A percentile compares a stretch with the other conserved stretches of the same genome.
Evolutionary conservation across 106 monocot genomes (phyloP).

Genomic region (Platanthera guangdongensis): DNA sequence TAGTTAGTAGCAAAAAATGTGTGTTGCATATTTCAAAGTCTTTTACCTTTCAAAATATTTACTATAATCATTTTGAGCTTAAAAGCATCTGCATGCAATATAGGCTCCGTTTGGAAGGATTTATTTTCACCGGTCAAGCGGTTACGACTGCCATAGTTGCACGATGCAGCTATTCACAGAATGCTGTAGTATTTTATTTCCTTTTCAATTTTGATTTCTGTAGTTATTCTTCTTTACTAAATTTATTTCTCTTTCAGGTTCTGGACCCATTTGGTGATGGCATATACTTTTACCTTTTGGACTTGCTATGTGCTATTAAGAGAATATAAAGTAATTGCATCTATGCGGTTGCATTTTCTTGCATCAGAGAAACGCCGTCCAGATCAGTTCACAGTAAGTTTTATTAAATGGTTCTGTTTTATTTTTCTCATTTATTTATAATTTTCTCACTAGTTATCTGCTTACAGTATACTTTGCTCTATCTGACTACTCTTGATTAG

Average conservation of each 20-base stretch:
- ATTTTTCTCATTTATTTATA: too few species aligned
- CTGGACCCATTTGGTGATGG: conserved; percentile 66
- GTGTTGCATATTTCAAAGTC: neutral
- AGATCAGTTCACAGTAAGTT: conserved; percentile 81
- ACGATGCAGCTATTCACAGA: neutral
- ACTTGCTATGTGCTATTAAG: conserved; percentile 60
- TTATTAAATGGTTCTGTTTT: neutral
- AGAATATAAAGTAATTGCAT: conserved; percentile 66
- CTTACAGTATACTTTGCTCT: too few species aligned
- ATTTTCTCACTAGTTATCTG: too few species aligned
- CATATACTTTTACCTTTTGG: conserved; percentile 80
- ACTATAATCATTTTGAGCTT: neutral
- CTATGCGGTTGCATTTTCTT: conserved; percentile 82
- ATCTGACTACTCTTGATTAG: too few species aligned
- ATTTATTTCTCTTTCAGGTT: conserved; percentile 34
- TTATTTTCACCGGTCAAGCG: too few species aligned
- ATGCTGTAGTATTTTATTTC: neutral
- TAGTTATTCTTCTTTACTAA: neutral
- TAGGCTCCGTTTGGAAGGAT: neutral
- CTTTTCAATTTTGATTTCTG: neutral
- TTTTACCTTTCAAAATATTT: neutral
- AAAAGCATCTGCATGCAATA: neutral
- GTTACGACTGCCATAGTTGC: neutral
- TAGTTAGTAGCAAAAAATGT: neutral
- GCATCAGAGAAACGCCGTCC: conserved; percentile 62